Base-by-base conservation (phyloP, 2,329 filamentous ascomycete genomes). In the Chrysoporthe puriensis region DNA sequence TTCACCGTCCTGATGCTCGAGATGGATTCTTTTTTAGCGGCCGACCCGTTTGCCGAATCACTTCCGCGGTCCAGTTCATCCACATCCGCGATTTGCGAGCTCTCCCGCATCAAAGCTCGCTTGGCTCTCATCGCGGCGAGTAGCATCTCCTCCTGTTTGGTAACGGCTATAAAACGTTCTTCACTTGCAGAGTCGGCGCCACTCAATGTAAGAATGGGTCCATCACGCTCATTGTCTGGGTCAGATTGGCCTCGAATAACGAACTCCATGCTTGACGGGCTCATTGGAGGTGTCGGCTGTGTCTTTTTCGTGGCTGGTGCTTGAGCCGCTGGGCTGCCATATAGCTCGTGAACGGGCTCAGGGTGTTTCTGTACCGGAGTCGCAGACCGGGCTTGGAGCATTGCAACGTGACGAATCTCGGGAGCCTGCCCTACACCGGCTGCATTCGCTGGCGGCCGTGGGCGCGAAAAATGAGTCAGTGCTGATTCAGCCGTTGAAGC, bases 111-210 rank as follows among this genome's bases (percentile, higher is more conserved):
- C n/a, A 79, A 78, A 3, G 85, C 82, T n/a, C 85, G 80, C 77
- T 86, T 87, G 71, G 84, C 81, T 9, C 86, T 81, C 54, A 88
- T 79, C 2, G 86, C 86, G 2, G 86, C 83, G 4, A 88, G 78
- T 0, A 88, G 78, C 80, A 87, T 83, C 74, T 88, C 84, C 69
- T 88, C 86, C 69, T 88, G 85, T 4, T 79, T 81, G 0, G 85
- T 88, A 21, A 88, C 85, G 1, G 85, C 84, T 82, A 88, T 87
- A 65, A 87, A 78, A 1, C 85, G 82, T 16, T 77, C 78, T 54
- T 78, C 78, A 58, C 74, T 72, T 34, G 69, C 69, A 58, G 75
- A 42, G 26, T 64, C 68, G 18, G 65, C 52, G 7, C 68, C 66
- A 36, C 66, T 69, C 13, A 70, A 66, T 42, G 75, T 77, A n/a